Conservation (phyloP, 352 stramenopile genomes). For the Pythium periplocum region DNA sequence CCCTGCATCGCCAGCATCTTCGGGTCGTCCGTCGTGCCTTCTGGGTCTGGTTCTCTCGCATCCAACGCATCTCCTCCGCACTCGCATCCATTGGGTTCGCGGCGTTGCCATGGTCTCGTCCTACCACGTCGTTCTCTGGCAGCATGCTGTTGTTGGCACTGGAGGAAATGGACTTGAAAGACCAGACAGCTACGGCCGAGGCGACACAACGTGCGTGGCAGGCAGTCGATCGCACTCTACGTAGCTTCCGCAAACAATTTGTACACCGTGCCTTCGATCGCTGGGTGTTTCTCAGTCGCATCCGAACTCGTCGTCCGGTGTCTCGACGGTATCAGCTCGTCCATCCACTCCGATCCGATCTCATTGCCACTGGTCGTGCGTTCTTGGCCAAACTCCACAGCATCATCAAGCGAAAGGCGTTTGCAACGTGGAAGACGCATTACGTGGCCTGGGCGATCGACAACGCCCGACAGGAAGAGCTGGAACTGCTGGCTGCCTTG, state of each 20-base stretch:
- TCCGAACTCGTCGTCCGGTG: background rate
- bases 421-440: slow-evolving; percentile 43
- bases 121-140: slow-evolving; percentile 7
- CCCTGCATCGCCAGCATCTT: slow-evolving; percentile 23
- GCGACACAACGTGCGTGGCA: slow-evolving; percentile 4
- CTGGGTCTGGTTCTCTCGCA: slow-evolving; percentile 40
- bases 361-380: slow-evolving; percentile 14
- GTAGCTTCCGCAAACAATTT: slow-evolving; percentile 1
- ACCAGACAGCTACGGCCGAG: slow-evolving; percentile 12
- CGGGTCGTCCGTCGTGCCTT: slow-evolving; percentile 23
- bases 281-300: slow-evolving; percentile 10
- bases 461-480: slow-evolving; percentile 34
- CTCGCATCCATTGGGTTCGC: slow-evolving; percentile 22
- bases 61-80: slow-evolving; percentile 19
- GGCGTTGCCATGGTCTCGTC: slow-evolving; percentile 15
- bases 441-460: slow-evolving; percentile 38
- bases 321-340: background rate
- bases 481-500: slow-evolving; percentile 38
- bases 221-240: slow-evolving; percentile 10
- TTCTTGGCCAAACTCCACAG: slow-evolving; percentile 20
- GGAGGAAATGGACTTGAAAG: slow-evolving; percentile 22
- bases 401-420: slow-evolving; percentile 22
- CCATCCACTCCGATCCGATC: background rate
- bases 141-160: slow-evolving; percentile 27
- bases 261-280: slow-evolving; percentile 18